Evolutionary conservation across 208 protist species (phyloP).

Genomic region (Trypanosomatidae sp.): DNA sequence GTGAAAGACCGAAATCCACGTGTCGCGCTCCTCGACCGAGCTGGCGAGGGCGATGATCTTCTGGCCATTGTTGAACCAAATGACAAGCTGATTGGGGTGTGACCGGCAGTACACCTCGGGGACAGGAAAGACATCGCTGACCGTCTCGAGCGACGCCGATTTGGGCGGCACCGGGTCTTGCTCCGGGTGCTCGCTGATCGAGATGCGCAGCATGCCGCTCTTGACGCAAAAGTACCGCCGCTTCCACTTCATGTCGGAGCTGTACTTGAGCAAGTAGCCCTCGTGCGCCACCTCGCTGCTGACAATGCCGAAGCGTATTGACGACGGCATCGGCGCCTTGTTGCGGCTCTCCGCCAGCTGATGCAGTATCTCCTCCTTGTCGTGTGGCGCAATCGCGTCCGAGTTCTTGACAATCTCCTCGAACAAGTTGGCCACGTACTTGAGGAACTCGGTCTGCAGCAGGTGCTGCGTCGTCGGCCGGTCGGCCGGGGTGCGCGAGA

Average conservation of each 20-base stretch:
- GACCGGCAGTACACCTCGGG: conserved; percentile 76
- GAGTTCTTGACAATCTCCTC: conserved; percentile 80
- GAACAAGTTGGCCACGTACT: conserved; percentile 85
- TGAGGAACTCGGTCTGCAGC: conserved; percentile 72
- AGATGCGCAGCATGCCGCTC: conserved; percentile 63
- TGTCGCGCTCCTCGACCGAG: conserved; percentile 54
- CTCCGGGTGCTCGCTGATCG: conserved; percentile 58
- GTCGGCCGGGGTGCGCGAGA: conserved; percentile 40
- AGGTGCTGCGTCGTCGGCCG: conserved; percentile 65
- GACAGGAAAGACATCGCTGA: conserved; percentile 74
- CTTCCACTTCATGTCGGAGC: conserved; percentile 79
- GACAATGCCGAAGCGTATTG: conserved; percentile 34
- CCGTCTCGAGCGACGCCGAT: conserved; percentile 52
- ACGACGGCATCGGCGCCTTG: conserved; percentile 23
- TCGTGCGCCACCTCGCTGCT: conserved; percentile 46
- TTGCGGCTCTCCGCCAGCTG: conserved; percentile 38
- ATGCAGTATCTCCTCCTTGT: conserved; percentile 52
- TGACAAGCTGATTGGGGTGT: conserved; percentile 74
- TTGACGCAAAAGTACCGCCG: conserved; percentile 70
- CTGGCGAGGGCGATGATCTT: conserved; percentile 76
- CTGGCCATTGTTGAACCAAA: conserved; percentile 84
- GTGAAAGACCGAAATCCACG: conserved; percentile 79
- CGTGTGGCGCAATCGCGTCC: conserved; percentile 35
- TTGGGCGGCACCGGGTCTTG: conserved; percentile 57
- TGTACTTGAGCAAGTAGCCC: conserved; percentile 75